Evolutionary conservation across 805 yeast genomes (phyloP).

Genomic region (Candida easanensis): DNA sequence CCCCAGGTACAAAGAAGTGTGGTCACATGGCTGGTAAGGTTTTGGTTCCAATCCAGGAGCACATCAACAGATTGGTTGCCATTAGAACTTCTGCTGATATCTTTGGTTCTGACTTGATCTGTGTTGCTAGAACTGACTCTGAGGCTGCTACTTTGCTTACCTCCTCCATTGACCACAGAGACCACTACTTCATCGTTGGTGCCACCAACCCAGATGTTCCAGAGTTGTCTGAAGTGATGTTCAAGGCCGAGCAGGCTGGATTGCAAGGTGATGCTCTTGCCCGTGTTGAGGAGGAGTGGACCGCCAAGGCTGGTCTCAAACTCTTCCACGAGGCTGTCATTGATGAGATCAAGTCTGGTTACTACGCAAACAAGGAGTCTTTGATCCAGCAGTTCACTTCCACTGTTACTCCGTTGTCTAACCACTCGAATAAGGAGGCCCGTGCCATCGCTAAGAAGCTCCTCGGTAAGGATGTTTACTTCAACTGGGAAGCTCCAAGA

Average conservation of each 20-base stretch:
- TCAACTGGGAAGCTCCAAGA: constrained; percentile 94
- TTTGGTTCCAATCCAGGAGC: constrained; percentile 96
- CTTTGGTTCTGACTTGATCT: constrained; percentile 78
- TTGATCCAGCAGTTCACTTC: constrained; percentile 63
- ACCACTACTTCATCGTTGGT: constrained; percentile 89
- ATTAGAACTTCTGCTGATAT: constrained; percentile 95
- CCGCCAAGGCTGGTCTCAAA: constrained; percentile 75
- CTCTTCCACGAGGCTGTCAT: constrained; percentile 89
- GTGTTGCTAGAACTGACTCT: constrained; percentile 95
- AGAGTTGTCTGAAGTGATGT: constrained; percentile 74
- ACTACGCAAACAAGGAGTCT: constrained; percentile 55
- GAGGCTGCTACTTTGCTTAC: constrained; percentile 96
- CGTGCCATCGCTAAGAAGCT: constrained; percentile 69
- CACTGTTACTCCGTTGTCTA: constrained; percentile 71
- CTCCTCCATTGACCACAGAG: constrained; percentile 91
- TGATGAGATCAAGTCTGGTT: constrained; percentile 68
- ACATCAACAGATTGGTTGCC: constrained; percentile 89
- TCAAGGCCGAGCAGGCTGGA: constrained; percentile 77
- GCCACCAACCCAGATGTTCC: constrained; percentile 80
- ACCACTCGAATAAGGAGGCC: constrained; percentile 77
- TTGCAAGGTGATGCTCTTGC: constrained; percentile 68
- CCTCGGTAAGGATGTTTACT: constrained; percentile 78
- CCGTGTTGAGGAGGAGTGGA: constrained; percentile 79
- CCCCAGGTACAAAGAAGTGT: constrained; percentile 97
- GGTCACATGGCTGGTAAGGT: constrained; percentile 99